Conservation (phyloP, 441 rosid species). For the Populus hybrid region DNA sequence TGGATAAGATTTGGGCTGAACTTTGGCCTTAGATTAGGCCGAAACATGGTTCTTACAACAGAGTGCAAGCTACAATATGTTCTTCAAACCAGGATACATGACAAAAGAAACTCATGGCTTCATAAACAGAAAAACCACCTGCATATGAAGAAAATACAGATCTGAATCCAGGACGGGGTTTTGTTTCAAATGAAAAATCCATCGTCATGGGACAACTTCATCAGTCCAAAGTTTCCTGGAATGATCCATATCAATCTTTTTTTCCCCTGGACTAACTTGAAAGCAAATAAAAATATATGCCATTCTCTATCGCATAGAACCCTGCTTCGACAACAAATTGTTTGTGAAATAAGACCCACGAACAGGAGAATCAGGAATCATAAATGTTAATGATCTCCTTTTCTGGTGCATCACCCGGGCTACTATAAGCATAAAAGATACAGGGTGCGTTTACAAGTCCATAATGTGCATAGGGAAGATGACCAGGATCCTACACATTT, state of each 20-base stretch:
- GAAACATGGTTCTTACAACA: no score
- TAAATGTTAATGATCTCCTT: constrained; percentile 32
- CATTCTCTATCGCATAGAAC: constrained; percentile 27
- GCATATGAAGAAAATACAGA: constrained; percentile 75
- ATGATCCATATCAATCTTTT: constrained; percentile 84
- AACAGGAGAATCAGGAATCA: not conserved
- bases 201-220: constrained; percentile 70
- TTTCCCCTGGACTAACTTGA: constrained; percentile 79
- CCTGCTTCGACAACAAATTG: constrained; percentile 22
- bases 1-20: no score
- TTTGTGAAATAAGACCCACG: no score
- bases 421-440: constrained; percentile 49
- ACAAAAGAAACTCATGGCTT: not conserved
- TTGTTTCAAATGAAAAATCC: constrained; percentile 71
- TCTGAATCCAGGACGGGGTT: constrained; percentile 85
- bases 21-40: no score
- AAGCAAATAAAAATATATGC: constrained; percentile 73
- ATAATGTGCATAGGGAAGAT: constrained; percentile 88
- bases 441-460: constrained; percentile 67
- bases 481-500: constrained; percentile 95
- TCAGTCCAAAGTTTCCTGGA: constrained; percentile 68
- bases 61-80: not conserved
- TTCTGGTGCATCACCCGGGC: constrained; percentile 25
- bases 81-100: no score
- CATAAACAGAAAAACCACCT: constrained; percentile 39